Conservation (phyloP, 345 rosid genomes). For the Cardamine occulta region DNA sequence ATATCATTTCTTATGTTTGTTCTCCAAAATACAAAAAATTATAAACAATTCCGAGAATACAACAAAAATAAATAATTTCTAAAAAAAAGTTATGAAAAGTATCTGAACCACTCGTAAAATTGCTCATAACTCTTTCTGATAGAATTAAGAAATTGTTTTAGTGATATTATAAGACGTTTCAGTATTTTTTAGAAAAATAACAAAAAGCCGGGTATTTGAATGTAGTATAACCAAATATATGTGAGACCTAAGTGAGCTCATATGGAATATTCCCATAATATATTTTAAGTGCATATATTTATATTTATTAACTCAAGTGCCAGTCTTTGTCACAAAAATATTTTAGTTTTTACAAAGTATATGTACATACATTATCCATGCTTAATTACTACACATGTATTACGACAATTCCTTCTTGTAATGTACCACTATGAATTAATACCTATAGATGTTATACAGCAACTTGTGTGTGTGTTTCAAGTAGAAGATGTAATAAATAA, state of each 20-base stretch:
- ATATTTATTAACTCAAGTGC: conserved; percentile 20
- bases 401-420: conserved; percentile 33
- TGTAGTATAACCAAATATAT: conserved; percentile 9
- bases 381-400: conserved; percentile 38
- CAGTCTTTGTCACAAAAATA: conserved; percentile 23
- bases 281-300: conserved; percentile 13
- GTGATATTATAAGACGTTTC: not conserved
- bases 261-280: conserved; percentile 36
- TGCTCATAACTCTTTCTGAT: not conserved
- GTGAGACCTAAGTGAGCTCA: conserved; percentile 29
- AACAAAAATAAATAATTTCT: not conserved
- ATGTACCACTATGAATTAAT: conserved; percentile 12
- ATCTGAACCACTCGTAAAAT: not conserved
- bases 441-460: conserved; percentile 24
- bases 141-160: not conserved
- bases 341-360: not conserved
- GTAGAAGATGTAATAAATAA: conserved; percentile 23
- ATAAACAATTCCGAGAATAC: not conserved
- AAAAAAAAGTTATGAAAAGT: not conserved
- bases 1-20: not conserved
- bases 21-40: not conserved
- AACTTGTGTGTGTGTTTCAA: not conserved
- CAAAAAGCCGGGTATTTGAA: not conserved
- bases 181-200: not conserved
- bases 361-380: conserved; percentile 4